Conservation (phyloP, 2,329 filamentous ascomycete species). For the Neofusicoccum umdonicola region DNA sequence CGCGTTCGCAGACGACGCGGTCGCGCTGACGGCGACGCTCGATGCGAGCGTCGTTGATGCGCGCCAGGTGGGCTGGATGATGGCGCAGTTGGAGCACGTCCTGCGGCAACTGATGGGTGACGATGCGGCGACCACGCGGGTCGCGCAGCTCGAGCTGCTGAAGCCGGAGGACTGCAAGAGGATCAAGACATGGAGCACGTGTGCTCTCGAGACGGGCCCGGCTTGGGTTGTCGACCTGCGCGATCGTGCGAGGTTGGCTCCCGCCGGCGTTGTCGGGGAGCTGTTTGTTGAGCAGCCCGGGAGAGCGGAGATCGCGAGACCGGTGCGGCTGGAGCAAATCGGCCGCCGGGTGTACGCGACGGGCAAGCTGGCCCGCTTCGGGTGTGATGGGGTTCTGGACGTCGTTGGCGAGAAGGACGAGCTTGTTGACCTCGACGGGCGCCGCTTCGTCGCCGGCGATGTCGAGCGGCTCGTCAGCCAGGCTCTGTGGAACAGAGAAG, state of each 20-base stretch:
- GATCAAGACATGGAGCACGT: slow-evolving; percentile 34
- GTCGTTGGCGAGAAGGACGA: slow-evolving; percentile 22
- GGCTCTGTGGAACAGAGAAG: neutral
- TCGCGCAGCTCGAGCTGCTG: slow-evolving; percentile 40
- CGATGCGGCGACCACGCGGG: neutral
- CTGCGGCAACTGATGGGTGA: slow-evolving; percentile 45
- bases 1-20: slow-evolving; percentile 54
- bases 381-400: slow-evolving; percentile 33
- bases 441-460: slow-evolving; percentile 23
- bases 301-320: slow-evolving; percentile 27
- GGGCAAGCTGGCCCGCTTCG: slow-evolving; percentile 36
- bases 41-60: slow-evolving; percentile 57
- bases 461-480: slow-evolving; percentile 31
- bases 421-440: slow-evolving; percentile 18
- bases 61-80: slow-evolving; percentile 51
- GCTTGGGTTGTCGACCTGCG: slow-evolving; percentile 32
- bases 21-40: slow-evolving; percentile 62
- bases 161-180: slow-evolving; percentile 37
- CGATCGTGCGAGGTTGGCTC: slow-evolving; percentile 36
- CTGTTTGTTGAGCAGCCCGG: slow-evolving; percentile 41
- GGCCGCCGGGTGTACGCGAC: slow-evolving; percentile 32
- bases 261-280: slow-evolving; percentile 41
- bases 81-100: slow-evolving; percentile 53
- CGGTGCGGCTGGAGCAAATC: slow-evolving; percentile 37
- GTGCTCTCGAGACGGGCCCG: neutral